Evolutionary conservation across 495 filamentous ascomycete species (phyloP), one percentile per base, ranked within the genome.

Genomic region (Neurospora tetraspora): DNA sequence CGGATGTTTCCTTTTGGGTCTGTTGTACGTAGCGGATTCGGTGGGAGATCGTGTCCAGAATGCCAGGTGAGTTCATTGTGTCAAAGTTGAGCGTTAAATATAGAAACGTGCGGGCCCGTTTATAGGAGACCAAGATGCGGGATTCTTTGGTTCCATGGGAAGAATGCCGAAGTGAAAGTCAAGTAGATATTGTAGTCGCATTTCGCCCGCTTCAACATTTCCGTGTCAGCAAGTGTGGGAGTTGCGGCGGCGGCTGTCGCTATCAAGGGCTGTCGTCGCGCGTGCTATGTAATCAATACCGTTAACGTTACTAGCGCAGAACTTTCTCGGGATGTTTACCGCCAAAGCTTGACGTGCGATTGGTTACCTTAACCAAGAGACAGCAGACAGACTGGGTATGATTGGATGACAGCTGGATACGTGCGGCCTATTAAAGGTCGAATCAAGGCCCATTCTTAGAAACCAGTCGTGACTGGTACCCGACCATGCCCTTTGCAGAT

Each of bases 381-480:
- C 31, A 69, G 47, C 40, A 40, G 34, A 31, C 31, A 69, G 47
- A 69, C 39, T 18, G 34, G 39, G 39, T 39, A 47, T 68, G 68
- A 65, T 74, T 65, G 53, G 53, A 16, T 36, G 53, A 36, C 3
- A 65, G 45, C 20, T 53, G 45, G 20, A 59, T 27, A 59, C 47
- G 47, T 27, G 23, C 47, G 47, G 47, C 47, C 47, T 59, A 27
- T 59, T 20, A 14, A 27, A 27, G 3, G 12, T 36, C 53, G 4
- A 3, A 59, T 27, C 20, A 59, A 65, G 53, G 27, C 53, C 73
- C 71, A 77, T 74, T 74, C 74, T 76, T 71, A 71, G 74, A 74
- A 76, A 71, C 65, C 70, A 23, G 42, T 43, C 43, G 69, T 70
- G 43, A 71, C 69, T 40, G 39, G 39, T 45, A 71, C 69, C 69